These are phyloP conservation scores for Clavispora fructus DNA, from an alignment of 805 yeast genomes.

Conservation along the genomic window DNA sequence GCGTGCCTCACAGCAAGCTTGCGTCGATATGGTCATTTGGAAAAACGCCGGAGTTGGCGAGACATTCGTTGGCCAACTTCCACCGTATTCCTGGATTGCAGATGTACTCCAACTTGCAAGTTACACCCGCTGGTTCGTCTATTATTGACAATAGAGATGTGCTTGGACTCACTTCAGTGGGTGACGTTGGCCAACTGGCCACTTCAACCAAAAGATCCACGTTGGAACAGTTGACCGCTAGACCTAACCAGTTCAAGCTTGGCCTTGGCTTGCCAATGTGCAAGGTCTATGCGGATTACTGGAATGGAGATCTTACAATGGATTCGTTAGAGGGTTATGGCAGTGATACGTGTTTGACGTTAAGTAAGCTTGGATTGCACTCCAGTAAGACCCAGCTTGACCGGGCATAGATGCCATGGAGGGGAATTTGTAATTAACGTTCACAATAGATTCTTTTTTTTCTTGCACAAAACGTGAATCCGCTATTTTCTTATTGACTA, in stretches of 20 bases:
- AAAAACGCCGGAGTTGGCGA: conserved; percentile 56
- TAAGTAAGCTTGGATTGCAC: conserved; percentile 72
- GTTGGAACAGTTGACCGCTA: conserved; percentile 56
- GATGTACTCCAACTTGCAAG: conserved; percentile 36
- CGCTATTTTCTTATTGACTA: too few species aligned
- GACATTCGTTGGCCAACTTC: conserved; percentile 56
- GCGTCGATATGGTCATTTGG: conserved; percentile 84
- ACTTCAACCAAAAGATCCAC: conserved; percentile 43
- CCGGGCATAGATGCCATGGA: conserved; percentile 43
- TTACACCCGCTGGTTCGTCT: conserved; percentile 38
- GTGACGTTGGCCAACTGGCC: conserved; percentile 28
- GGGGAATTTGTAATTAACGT: too few species aligned
- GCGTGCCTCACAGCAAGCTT: conserved; percentile 56
- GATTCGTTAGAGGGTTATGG: conserved; percentile 88
- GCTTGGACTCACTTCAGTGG: conserved; percentile 38
- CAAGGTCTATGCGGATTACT: conserved; percentile 87
- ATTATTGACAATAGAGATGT: conserved; percentile 21
- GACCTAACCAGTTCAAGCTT: conserved; percentile 69
- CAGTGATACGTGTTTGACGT: conserved; percentile 74
- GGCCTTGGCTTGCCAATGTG: conserved; percentile 93
- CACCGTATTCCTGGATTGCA: conserved; percentile 64
- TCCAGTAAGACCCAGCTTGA: conserved; percentile 64
- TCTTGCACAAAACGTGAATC: too few species aligned
- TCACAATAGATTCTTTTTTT: too few species aligned
- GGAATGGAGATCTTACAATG: conserved; percentile 89